Base-by-base conservation (phyloP, 176 grass and related monocot species). In the Triticum dicoccoides region DNA sequence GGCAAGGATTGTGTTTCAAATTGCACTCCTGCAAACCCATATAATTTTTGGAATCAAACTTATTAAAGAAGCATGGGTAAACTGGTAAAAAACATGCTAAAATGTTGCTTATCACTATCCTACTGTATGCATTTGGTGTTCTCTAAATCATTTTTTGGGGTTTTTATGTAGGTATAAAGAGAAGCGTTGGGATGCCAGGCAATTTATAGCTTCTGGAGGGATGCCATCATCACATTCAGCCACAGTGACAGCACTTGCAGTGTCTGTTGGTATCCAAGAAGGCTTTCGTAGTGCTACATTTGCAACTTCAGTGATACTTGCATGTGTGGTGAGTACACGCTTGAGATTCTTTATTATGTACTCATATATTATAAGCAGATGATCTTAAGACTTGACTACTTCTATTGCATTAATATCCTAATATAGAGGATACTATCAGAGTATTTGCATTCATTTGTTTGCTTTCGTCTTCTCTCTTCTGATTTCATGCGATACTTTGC, bases 151-250 rank as follows among this genome's bases (percentile, higher is more conserved):
- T 33, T 78, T 18, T 69, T 61, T 84, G 2, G 1, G 15, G 37
- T 32, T 78, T 89, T 64, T 14, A 61, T 85, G 52, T 81, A 96
- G 94, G 97, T 99, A 94, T 73, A 94, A 96, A 73, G 97, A 96
- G 76, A 91, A 86, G 27, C 92, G 79, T 39, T 99, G 97, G 97
- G 94, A 99, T 90, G 93, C 85, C 32, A 94, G 85, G 42, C 94
- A 93, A 77, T 86, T 99, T 73, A 90, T 99, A 88, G 92, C 92
- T 80, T 93, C 97, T 74, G 97, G 97, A 47, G 97, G 97, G 24
- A 99, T 99, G 97, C 94, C 97, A 78, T 99, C 97, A 37, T 99
- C 97, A 56, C 97, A 99, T 80, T 99, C 94, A 23, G 94, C 94
- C 71, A 99, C 94, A 32, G 97, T 94, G 27, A 91, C 92, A 84